Conservation (phyloP, 768 basidiomycete genomes). For the Boletus reticuloceps region DNA sequence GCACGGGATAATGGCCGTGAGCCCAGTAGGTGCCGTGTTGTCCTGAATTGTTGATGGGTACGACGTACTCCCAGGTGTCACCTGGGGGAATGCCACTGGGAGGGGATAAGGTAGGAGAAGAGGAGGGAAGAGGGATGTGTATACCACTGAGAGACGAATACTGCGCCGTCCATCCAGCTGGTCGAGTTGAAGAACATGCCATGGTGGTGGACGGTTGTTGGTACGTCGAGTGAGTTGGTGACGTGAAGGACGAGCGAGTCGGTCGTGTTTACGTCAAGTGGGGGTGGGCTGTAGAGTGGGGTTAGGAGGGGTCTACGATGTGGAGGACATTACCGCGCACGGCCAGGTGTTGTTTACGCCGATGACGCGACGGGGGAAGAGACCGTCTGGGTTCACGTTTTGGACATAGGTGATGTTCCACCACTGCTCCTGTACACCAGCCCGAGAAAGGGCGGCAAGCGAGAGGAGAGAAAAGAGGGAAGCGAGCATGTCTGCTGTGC, state of each 20-base stretch:
- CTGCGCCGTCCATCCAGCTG: constrained; percentile 88
- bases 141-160: constrained; percentile 81
- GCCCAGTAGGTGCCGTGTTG: constrained; percentile 85
- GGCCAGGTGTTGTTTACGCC: constrained; percentile 95
- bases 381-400: constrained; percentile 80
- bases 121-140: neutral
- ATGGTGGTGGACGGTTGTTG: constrained; percentile 83
- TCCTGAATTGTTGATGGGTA: constrained; percentile 64
- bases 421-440: constrained; percentile 74
- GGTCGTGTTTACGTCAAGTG: constrained; percentile 64
- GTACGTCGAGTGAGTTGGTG: constrained; percentile 62
- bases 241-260: constrained; percentile 81
- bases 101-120: neutral
- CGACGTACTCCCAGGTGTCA: constrained; percentile 65
- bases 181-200: constrained; percentile 93
- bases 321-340: constrained; percentile 43
- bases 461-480: neutral
- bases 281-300: constrained; percentile 63
- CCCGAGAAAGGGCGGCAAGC: constrained; percentile 29
- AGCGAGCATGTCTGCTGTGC: neutral
- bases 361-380: constrained; percentile 70
- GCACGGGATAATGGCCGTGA: constrained; percentile 59
- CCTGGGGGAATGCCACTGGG: constrained; percentile 76
- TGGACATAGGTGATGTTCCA: constrained; percentile 90
- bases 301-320: neutral